Conservation (phyloP, 208 protist species). For the Trichomonas tenax region DNA sequence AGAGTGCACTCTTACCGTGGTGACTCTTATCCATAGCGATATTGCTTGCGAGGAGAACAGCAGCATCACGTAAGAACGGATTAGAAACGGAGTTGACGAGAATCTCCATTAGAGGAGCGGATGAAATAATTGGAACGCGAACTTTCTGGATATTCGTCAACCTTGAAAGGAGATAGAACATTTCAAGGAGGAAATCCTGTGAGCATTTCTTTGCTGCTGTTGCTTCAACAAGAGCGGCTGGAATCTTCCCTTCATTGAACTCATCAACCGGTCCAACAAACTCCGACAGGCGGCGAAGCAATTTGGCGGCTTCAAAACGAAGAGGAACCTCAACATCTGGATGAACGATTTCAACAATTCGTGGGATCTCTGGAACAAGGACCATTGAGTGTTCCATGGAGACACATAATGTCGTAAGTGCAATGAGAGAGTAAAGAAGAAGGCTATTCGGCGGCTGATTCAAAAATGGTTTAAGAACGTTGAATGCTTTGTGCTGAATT, state of each 20-base stretch:
- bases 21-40: not conserved
- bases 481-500: not conserved
- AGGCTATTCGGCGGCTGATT: not conserved
- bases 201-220: not conserved
- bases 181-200: not conserved
- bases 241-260: not conserved
- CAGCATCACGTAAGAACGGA: not conserved
- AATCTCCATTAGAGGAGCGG: not conserved
- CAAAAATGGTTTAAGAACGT: not conserved
- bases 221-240: not conserved
- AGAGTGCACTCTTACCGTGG: not conserved
- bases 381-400: not conserved
- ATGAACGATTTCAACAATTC: constrained; percentile 10
- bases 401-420: not conserved
- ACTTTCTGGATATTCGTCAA: not conserved
- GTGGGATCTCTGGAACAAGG: not conserved
- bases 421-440: not conserved
- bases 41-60: not conserved
- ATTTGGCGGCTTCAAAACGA: not conserved
- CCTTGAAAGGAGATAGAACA: not conserved
- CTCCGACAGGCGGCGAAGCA: not conserved
- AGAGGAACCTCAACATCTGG: not conserved
- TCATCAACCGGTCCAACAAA: not conserved
- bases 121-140: not conserved
- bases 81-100: not conserved